These are phyloP conservation scores for Pichia sp. DNA, from an alignment of 1,139 yeast species.

Conservation along the genomic window DNA sequence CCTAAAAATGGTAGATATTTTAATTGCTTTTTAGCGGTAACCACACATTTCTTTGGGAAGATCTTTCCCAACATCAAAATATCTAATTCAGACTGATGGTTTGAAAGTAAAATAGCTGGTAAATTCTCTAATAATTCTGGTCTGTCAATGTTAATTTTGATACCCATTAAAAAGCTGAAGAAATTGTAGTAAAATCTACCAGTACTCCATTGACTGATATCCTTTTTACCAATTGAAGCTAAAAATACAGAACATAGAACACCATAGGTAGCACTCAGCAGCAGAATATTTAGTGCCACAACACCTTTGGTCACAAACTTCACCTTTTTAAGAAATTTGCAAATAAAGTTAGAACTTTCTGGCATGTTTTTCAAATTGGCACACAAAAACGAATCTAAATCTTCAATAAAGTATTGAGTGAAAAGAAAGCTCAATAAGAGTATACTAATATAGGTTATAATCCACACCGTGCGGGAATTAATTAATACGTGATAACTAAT, in stretches of 20 bases:
- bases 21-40: conserved; percentile 83
- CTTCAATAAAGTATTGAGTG: too few species aligned
- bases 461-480: too few species aligned
- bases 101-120: conserved; percentile 81
- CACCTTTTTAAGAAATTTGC: conserved; percentile 15
- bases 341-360: too few species aligned
- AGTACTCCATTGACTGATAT: conserved; percentile 81
- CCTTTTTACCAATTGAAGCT: conserved; percentile 62
- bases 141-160: conserved; percentile 60
- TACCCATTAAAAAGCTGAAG: conserved; percentile 55
- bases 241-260: conserved; percentile 65
- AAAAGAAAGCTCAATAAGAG: too few species aligned
- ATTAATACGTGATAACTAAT: too few species aligned
- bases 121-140: conserved; percentile 41
- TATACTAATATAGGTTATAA: too few species aligned
- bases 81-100: conserved; percentile 90
- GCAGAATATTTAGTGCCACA: conserved; percentile 42
- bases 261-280: conserved; percentile 66
- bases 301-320: conserved; percentile 50
- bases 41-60: conserved; percentile 86
- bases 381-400: too few species aligned
- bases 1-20: conserved; percentile 90
- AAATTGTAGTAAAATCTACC: conserved; percentile 71
- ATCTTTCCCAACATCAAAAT: conserved; percentile 68
- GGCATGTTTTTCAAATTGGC: too few species aligned